Conservation (phyloP, 1,139 yeast species). For the Yamadazyma oceani region DNA sequence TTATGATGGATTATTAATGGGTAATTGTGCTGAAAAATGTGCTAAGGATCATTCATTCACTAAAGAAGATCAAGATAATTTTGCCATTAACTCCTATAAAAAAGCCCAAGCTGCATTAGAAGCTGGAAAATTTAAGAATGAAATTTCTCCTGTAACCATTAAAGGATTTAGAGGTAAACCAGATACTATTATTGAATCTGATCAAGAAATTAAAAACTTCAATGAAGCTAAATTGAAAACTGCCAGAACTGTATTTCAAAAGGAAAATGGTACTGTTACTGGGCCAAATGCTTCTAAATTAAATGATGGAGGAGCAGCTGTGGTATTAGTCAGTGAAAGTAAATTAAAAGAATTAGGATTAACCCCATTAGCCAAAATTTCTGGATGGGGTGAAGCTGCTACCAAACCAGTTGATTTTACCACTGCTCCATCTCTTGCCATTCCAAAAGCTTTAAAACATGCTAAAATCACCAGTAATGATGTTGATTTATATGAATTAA, state of each 20-base stretch:
- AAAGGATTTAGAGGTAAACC: conserved; percentile 95
- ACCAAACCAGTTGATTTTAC: conserved; percentile 93
- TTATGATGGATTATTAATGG: conserved; percentile 86
- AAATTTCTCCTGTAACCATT: conserved; percentile 83
- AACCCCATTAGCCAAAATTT: conserved; percentile 82
- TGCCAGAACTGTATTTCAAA: conserved; percentile 92
- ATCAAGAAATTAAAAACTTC: conserved; percentile 73
- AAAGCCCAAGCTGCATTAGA: conserved; percentile 80
- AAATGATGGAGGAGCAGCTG: conserved; percentile 97
- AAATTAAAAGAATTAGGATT: conserved; percentile 82
- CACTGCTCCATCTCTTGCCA: conserved; percentile 89
- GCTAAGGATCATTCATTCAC: conserved; percentile 68
- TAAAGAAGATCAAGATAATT: conserved; percentile 72
- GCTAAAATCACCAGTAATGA: conserved; percentile 62
- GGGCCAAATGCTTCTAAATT: conserved; percentile 96
- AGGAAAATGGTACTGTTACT: conserved; percentile 90
- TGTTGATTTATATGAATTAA: conserved; percentile 83
- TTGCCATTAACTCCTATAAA: conserved; percentile 65
- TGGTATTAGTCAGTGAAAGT: conserved; percentile 77
- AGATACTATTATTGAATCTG: conserved; percentile 64
- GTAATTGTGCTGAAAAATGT: conserved; percentile 94
- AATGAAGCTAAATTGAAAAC: conserved; percentile 71
- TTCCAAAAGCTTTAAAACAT: conserved; percentile 92
- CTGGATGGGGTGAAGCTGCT: conserved; percentile 98
- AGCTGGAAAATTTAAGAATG: conserved; percentile 75